phyloP scores from a whole-genome alignment of 805 yeast species.

The Lachancea cidri region DNA sequence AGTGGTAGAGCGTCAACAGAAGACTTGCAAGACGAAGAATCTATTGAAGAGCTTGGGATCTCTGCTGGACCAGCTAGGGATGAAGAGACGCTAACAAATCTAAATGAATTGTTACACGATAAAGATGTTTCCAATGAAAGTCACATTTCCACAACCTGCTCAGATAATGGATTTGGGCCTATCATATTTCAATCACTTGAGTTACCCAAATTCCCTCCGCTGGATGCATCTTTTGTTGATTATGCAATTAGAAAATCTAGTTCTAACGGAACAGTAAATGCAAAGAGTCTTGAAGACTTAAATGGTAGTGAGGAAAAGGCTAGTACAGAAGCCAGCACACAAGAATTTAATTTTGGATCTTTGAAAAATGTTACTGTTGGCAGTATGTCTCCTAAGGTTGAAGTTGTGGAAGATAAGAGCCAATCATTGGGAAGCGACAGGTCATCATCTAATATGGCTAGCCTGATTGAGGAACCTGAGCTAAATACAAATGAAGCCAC shows the following conservation, averaged over 20 bases:
- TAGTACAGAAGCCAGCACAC: no score
- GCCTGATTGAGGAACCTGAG: no score
- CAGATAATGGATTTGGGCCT: background rate
- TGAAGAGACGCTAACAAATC: conserved; percentile 5
- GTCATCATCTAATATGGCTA: no score
- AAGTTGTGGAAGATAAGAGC: no score
- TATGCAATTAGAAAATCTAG: background rate
- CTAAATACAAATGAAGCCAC: no score
- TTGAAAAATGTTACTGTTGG: no score
- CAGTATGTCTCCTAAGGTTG: no score
- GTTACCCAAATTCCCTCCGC: conserved; percentile 3
- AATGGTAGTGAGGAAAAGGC: no score
- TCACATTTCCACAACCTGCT: background rate
- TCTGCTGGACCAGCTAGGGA: conserved; percentile 10
- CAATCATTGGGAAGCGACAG: no score
- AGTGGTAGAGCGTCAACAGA: conserved; percentile 2
- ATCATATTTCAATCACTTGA: background rate
- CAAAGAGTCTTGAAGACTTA: background rate
- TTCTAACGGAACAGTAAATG: conserved; percentile 1
- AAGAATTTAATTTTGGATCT: no score
- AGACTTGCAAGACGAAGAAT: conserved; percentile 3
- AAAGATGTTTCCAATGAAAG: background rate
- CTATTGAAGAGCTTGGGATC: conserved; percentile 18
- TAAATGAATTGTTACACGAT: conserved; percentile 1
- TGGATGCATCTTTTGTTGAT: conserved; percentile 2